These are phyloP conservation scores for Moesziomyces sp. DNA, from an alignment of 1,284 basidiomycete species.

Conservation along the genomic window DNA sequence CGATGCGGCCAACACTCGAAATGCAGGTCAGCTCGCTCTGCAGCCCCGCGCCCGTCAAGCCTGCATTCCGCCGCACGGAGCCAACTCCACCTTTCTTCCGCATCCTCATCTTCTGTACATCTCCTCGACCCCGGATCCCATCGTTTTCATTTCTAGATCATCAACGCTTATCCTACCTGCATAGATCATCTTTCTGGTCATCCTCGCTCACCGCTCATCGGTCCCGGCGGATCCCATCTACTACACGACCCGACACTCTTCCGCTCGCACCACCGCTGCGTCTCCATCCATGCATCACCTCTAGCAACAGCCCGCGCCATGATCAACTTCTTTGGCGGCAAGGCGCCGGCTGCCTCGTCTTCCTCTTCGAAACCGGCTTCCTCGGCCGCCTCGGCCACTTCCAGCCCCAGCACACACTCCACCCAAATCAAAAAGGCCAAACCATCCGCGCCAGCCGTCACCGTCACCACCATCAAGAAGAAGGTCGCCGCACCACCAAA, in stretches of 20 bases:
- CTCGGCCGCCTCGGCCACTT: conserved; percentile 2
- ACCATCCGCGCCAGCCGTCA: conserved; percentile 22
- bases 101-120: too few species aligned
- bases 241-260: not conserved
- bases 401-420: not conserved
- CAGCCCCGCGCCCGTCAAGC: too few species aligned
- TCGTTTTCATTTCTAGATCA: too few species aligned
- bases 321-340: conserved; percentile 50
- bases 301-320: conserved; percentile 9
- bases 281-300: not conserved
- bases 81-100: too few species aligned
- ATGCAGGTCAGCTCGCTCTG: too few species aligned
- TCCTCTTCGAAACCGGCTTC: conserved; percentile 4
- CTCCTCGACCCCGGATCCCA: too few species aligned
- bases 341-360: conserved; percentile 11
- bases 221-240: too few species aligned
- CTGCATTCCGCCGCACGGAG: too few species aligned
- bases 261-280: too few species aligned
- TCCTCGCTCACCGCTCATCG: not conserved
- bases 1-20: too few species aligned
- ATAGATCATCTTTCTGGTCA: too few species aligned
- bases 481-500: conserved; percentile 22
- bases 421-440: conserved; percentile 29
- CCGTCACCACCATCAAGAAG: conserved; percentile 39
- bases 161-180: too few species aligned